Conservation (phyloP, 371 early-diverging fungal genomes). For the Synchytrium microbalum region DNA sequence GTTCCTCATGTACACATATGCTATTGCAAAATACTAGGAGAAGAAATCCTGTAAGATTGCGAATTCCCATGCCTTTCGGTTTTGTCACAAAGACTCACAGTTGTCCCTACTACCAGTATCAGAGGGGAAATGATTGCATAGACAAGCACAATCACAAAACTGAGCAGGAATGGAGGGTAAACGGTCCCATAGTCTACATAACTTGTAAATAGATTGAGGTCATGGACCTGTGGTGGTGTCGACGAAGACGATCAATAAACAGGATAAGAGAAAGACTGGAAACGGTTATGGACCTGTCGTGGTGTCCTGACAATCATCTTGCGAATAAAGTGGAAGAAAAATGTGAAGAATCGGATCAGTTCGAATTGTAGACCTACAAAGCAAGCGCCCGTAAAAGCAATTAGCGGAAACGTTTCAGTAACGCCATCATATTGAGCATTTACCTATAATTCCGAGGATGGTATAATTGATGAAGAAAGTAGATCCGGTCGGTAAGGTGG, state of each 20-base stretch:
- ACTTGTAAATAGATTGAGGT: slow-evolving; percentile 23
- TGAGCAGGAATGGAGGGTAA: background rate
- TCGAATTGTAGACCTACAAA: background rate
- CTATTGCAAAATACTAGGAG: slow-evolving; percentile 26
- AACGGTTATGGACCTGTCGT: too few relatives aligned
- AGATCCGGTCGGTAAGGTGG: slow-evolving; percentile 29
- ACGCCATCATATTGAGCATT: too few relatives aligned
- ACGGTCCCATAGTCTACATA: slow-evolving; percentile 27
- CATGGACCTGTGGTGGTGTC: slow-evolving; percentile 33
- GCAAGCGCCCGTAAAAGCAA: too few relatives aligned
- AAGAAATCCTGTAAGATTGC: too few relatives aligned
- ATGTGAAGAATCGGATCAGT: background rate
- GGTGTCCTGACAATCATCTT: too few relatives aligned
- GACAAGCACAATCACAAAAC: background rate
- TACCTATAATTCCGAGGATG: background rate
- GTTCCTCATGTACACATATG: background rate
- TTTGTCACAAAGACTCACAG: too few relatives aligned
- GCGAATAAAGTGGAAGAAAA: slow-evolving; percentile 20
- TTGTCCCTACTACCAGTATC: slow-evolving; percentile 30
- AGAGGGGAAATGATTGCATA: slow-evolving; percentile 24
- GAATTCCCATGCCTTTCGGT: too few relatives aligned
- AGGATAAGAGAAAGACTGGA: slow-evolving; percentile 29
- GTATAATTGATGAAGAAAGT: slow-evolving; percentile 38
- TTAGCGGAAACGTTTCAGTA: too few relatives aligned
- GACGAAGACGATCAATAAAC: slow-evolving; percentile 17